Evolutionary conservation across 2,329 filamentous ascomycete species (phyloP), one percentile per base, ranked within the genome.

Genomic region (Pezicula rhizophila): DNA sequence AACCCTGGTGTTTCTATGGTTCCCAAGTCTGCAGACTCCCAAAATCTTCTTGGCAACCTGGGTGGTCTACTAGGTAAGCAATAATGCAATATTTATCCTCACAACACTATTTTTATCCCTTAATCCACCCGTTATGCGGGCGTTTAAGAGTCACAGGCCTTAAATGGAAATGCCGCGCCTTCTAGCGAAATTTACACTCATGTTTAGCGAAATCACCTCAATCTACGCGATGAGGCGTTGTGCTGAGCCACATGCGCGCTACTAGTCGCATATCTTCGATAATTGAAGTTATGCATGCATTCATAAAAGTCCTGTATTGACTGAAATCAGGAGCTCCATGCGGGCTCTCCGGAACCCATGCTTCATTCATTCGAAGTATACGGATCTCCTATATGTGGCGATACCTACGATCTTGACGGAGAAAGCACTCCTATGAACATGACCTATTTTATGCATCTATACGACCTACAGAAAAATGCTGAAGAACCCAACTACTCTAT

Each of bases 351-450:
- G 51, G 53, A 28, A 57, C 52, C 8, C 61, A 61, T 49, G 60
- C 59, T 51, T 50, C 49, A 60, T 51, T 50, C 49, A 14, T 57
- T 53, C 33, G 60, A 64, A 49, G 45, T 52, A 8, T 61, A 63
- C 41, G 47, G 47, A 11, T 60, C 57, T 28, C 35, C 46, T 10
- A 58, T 55, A n/a, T 55, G 55, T 10, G 58, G 52, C 23, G 61
- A 63, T 47, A 47, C 56, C 4, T 63, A 59, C 45, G 23, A 54
- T 6, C 42, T 38, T 15, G 8, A 10, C 7, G 60, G 59, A 34
- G 69, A 79, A 52, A 69, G 69, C 44, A 68, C 68, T 37, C 68
- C 67, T 4, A 68, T 79, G 62, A 74, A 77, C 59, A 69, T 78
- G 67, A 67, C 68, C 14, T 68, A 72, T 28, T 79, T 78, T 55